Base-by-base conservation (phyloP, 1,284 basidiomycete genomes). In the Gymnopus androsaceus region DNA sequence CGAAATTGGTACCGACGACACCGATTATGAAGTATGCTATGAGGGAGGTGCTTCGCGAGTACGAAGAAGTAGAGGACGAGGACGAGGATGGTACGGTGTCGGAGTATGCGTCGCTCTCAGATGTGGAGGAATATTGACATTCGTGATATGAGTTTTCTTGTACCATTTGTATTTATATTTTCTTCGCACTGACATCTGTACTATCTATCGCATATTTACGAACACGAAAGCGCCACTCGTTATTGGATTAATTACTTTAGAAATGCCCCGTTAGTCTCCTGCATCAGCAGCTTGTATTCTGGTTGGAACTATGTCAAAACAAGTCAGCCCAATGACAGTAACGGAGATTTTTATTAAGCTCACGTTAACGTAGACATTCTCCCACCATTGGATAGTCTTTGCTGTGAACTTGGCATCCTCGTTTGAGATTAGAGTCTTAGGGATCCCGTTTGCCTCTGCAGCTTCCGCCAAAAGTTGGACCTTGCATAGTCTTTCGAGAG, bases 11-110 rank as follows among this genome's bases (percentile, higher is more conserved):
- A 27, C 85, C 90, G 8, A 79, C 81, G 19, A 88, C 89, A 3
- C 89, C 90, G 1, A 87, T 92, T 56, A 87, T 92, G 82, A 75
- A 84, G 25, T 88, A 75, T 67, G 90, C 90, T 45, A 92, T 92
- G 88, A 75, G 81, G 48, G 83, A 87, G 65, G 90, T 92, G 12
- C 80, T 92, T 21, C 78, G 82, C 64, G 90, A 92, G 70, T 90
- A 90, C 61, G 84, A 88, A 61, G 85, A 88, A 61, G 80, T 80
- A 14, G 48, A 50, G n/a, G 15, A 31, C 11, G 85, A 88, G 62
- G 80, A 80, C 5, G 57, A 59, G 14, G 47, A 36, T 27, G 51
- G 19, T 19, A 54, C 59, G 8, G 47, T 40, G 25, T 57, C 59
- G 14, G 59, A 61, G 31, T 58, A 58, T 47, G 59, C 59, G 25